Conservation (phyloP, 768 basidiomycete species). For the Wakefieldia striispora region DNA sequence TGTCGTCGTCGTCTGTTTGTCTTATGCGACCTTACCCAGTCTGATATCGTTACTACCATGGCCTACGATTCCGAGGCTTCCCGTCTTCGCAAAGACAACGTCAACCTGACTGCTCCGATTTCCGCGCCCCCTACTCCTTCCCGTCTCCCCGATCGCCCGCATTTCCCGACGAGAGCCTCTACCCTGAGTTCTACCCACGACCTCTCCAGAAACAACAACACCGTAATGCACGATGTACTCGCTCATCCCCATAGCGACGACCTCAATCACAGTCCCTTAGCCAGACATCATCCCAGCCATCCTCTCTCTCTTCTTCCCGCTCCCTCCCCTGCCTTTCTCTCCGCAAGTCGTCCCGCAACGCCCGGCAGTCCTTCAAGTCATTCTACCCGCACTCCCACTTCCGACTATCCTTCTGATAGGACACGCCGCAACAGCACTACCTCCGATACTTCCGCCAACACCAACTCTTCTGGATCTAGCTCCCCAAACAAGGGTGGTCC, state of each 20-base stretch:
- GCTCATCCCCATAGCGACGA: slow-evolving; percentile 67
- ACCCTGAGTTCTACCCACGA: slow-evolving; percentile 55
- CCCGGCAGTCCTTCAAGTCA: slow-evolving; percentile 47
- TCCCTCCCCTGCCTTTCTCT: slow-evolving; percentile 46
- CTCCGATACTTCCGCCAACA: slow-evolving; percentile 55
- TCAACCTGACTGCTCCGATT: slow-evolving; percentile 22
- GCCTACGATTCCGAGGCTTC: slow-evolving; percentile 30
- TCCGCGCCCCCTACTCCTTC: slow-evolving; percentile 37
- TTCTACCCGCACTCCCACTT: slow-evolving; percentile 50
- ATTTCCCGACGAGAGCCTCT: slow-evolving; percentile 61
- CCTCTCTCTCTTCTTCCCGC: slow-evolving; percentile 36
- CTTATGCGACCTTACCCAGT: neutral
- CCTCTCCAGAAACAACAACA: slow-evolving; percentile 47
- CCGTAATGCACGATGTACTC: slow-evolving; percentile 30
- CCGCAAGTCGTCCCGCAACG: slow-evolving; percentile 58
- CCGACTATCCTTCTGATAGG: slow-evolving; percentile 50
- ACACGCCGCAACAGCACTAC: slow-evolving; percentile 44
- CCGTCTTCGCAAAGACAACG: slow-evolving; percentile 28
- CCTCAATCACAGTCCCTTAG: slow-evolving; percentile 49
- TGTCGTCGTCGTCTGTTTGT: slow-evolving; percentile 18
- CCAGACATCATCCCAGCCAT: slow-evolving; percentile 12
- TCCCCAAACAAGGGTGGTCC: slow-evolving; percentile 42
- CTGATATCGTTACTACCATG: slow-evolving; percentile 12
- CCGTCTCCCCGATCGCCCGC: slow-evolving; percentile 49
- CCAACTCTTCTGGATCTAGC: slow-evolving; percentile 48